Evolutionary conservation across 164 flowering plant species (phyloP).

Genomic region (Pachysandra terminalis): DNA sequence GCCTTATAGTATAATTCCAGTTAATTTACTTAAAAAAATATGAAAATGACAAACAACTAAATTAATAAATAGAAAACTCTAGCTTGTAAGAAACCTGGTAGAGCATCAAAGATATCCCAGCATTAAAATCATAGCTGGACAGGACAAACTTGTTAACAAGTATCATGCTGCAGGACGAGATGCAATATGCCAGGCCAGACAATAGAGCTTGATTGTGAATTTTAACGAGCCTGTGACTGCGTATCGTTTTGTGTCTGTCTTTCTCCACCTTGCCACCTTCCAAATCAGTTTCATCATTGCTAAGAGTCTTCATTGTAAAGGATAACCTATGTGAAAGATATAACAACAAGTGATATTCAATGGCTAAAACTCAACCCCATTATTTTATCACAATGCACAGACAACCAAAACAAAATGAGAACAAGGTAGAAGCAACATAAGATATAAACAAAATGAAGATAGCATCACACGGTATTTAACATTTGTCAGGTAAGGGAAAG

Average conservation of each 20-base stretch:
- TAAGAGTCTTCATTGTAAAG: conserved; percentile 41
- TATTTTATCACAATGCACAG: not conserved
- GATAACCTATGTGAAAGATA: conserved; percentile 31
- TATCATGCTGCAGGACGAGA: conserved; percentile 98
- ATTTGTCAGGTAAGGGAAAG: not conserved
- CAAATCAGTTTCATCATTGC: conserved; percentile 48
- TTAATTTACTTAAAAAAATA: not conserved
- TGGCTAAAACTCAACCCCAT: not conserved
- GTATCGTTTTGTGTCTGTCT: conserved; percentile 44
- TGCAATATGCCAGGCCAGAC: conserved; percentile 91
- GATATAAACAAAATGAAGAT: too few species aligned
- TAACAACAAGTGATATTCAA: not conserved
- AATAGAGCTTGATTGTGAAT: conserved; percentile 73
- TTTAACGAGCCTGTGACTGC: conserved; percentile 34
- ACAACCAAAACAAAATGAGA: not conserved
- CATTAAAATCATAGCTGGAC: conserved; percentile 88
- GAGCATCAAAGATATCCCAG: conserved; percentile 95
- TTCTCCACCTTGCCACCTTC: conserved; percentile 63
- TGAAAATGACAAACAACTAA: not conserved
- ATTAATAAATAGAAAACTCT: not conserved
- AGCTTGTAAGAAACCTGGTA: conserved; percentile 64
- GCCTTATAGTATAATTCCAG: not conserved
- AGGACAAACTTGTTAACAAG: conserved; percentile 92
- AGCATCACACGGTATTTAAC: not conserved
- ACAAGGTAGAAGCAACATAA: not conserved